Evolutionary conservation across 148 eudicot genomes (phyloP).

Genomic region (Nyssa sinensis): DNA sequence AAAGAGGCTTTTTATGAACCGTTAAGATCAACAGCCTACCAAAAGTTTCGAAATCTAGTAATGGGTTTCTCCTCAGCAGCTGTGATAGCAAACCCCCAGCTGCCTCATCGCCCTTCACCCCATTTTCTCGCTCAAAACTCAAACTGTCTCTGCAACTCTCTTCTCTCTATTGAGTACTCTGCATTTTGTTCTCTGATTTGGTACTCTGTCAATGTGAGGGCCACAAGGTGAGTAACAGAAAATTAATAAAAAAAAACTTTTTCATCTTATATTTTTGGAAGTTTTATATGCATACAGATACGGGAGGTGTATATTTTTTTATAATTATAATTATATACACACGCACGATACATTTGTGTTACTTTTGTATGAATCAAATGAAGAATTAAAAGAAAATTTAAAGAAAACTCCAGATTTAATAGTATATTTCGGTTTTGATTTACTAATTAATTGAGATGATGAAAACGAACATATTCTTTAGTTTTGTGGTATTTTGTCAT

Average conservation of each 20-base stretch:
- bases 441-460: constrained; percentile 1
- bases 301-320: background rate
- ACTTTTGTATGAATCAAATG: background rate
- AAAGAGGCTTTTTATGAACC: background rate
- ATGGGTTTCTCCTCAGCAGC: constrained; percentile 28
- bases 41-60: constrained; percentile 9
- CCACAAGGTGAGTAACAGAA: constrained; percentile 1
- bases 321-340: background rate
- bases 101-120: constrained; percentile 29
- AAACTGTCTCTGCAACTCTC: background rate
- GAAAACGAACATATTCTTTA: constrained; percentile 4
- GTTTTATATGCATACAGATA: too few relatives aligned
- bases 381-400: too few relatives aligned
- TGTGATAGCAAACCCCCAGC: constrained; percentile 25
- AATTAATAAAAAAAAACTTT: constrained; percentile 5
- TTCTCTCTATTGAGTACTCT: background rate
- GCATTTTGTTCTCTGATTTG: constrained; percentile 4
- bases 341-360: background rate
- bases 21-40: constrained; percentile 14
- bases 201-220: constrained; percentile 26
- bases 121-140: constrained; percentile 24
- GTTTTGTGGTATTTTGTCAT: background rate
- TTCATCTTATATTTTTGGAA: background rate
- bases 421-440: background rate
- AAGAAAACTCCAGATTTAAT: background rate